Conservation (phyloP, 768 basidiomycete genomes). For the Suillus ampliporus region DNA sequence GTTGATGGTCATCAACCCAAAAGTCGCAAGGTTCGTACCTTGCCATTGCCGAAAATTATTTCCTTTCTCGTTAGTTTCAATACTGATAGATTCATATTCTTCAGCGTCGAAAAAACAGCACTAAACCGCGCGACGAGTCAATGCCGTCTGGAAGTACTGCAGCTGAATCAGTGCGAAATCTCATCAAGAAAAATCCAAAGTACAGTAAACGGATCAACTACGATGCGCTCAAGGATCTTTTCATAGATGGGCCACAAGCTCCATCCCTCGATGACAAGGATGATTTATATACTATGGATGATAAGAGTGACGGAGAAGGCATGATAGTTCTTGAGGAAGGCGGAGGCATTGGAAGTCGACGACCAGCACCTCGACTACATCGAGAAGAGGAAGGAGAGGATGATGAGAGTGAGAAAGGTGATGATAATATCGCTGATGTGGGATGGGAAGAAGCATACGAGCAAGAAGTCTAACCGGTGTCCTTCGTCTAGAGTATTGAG, state of each 20-base stretch:
- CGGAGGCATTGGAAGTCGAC: slow-evolving; percentile 34
- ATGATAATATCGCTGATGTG: slow-evolving; percentile 34
- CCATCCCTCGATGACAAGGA: slow-evolving; percentile 47
- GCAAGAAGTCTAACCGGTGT: slow-evolving; percentile 59
- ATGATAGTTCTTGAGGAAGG: slow-evolving; percentile 46
- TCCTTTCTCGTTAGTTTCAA: slow-evolving; percentile 15
- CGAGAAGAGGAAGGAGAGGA: slow-evolving; percentile 30
- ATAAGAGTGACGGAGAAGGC: slow-evolving; percentile 47
- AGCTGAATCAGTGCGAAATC: slow-evolving; percentile 42
- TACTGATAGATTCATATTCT: slow-evolving; percentile 17
- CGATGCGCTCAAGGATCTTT: slow-evolving; percentile 82
- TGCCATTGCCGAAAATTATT: slow-evolving; percentile 35
- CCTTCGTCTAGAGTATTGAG: neutral
- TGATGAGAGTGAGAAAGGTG: slow-evolving; percentile 47
- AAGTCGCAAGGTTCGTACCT: slow-evolving; percentile 81
- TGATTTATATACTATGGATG: slow-evolving; percentile 59
- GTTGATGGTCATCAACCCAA: slow-evolving; percentile 52
- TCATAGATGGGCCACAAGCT: slow-evolving; percentile 48
- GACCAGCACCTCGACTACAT: slow-evolving; percentile 35
- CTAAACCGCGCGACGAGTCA: slow-evolving; percentile 74
- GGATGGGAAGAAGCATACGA: slow-evolving; percentile 66
- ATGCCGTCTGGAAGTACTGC: slow-evolving; percentile 50
- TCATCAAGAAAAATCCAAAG: slow-evolving; percentile 84
- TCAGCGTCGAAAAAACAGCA: slow-evolving; percentile 71
- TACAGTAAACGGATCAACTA: slow-evolving; percentile 96